Percentiles rank a stretch among this genome's conserved stretches.
These are phyloP conservation scores for Aspergillus sojae DNA, from an alignment of 2,329 filamentous ascomycete species.

Conservation along the genomic window DNA sequence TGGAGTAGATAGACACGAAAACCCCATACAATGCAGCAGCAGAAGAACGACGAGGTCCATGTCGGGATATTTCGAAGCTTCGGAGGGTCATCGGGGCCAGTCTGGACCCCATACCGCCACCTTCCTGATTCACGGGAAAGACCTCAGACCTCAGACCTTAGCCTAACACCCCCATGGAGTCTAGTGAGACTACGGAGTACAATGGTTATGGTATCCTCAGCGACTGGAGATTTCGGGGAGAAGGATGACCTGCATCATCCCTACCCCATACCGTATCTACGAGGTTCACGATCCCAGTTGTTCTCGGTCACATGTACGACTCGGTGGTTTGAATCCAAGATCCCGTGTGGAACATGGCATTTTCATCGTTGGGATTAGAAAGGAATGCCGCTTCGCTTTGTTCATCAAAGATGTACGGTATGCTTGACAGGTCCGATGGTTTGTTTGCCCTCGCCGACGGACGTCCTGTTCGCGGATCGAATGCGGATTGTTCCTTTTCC, in stretches of 20 bases:
- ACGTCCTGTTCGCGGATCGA: not conserved
- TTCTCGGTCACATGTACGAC: not conserved
- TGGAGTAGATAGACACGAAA: slow-evolving; percentile 3
- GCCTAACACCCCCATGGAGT: not conserved
- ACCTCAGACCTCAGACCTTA: too few relatives aligned
- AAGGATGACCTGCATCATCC: not conserved
- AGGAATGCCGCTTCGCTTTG: not conserved
- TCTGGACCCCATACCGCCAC: not conserved
- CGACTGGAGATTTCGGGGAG: not conserved
- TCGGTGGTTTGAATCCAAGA: not conserved
- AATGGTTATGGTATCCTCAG: not conserved
- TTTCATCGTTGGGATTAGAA: not conserved
- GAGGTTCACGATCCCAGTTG: not conserved
- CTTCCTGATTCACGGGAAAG: not conserved
- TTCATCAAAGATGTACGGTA: not conserved
- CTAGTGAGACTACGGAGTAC: not conserved
- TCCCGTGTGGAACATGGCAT: not conserved
- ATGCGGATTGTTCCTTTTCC: not conserved
- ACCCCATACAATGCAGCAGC: not conserved
- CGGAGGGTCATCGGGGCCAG: not conserved
- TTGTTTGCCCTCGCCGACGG: not conserved
- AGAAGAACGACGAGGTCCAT: not conserved
- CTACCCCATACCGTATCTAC: not conserved
- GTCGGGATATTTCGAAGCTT: slow-evolving; percentile 5
- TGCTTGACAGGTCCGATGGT: not conserved